Base-by-base conservation (phyloP, 2,329 filamentous ascomycete species). In the Fusarium protoensiforme region DNA sequence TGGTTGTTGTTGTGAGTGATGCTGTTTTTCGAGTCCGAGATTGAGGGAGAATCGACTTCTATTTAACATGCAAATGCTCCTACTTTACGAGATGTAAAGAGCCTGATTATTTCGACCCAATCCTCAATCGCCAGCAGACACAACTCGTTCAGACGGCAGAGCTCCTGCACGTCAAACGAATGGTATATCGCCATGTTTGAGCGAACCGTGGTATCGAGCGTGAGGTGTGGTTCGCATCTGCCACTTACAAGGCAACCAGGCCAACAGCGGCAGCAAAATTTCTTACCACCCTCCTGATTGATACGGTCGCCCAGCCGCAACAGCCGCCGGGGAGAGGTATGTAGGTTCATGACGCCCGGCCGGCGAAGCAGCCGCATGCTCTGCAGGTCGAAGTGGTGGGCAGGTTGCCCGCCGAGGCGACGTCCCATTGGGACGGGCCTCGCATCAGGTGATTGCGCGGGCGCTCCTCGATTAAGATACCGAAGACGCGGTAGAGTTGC, bases 141-240 rank as follows among this genome's bases (percentile, higher is more conserved):
- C 31, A 24, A 27, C 41, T 58, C 36, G 29, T 48, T 35, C 18
- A 29, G 22, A 43, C 33, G 27, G 35, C 33, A 20, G 29, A 38
- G 36, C 10, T 38, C 39, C 33, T 74, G 71, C 73, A 57, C 27
- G 33, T 59, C 68, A 31, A n/a, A 51, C 33, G 61, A 64, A 68
- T 27, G 18, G 22, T 27, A 59, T 38, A 35, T 64, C 46, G 61
- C 24, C 46, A 51, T 51, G 46, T 51, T 51, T 7, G 46, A 51
- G 59, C 63, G 63, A 56, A 68, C 70, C 56, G 48, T 35, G 22
- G 51, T 22, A 16, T 46, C 29, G 18, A 53, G 24, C 38, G 27
- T 53, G 39, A 31, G 13, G 27, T 41, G 29, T 65, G 71, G 71
- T 73, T 74, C 71, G 71, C 71, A 58, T 58, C 43, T 51, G 46